phyloP scores from a whole-genome alignment of 306 rosid species.

The Prunus davidiana region DNA sequence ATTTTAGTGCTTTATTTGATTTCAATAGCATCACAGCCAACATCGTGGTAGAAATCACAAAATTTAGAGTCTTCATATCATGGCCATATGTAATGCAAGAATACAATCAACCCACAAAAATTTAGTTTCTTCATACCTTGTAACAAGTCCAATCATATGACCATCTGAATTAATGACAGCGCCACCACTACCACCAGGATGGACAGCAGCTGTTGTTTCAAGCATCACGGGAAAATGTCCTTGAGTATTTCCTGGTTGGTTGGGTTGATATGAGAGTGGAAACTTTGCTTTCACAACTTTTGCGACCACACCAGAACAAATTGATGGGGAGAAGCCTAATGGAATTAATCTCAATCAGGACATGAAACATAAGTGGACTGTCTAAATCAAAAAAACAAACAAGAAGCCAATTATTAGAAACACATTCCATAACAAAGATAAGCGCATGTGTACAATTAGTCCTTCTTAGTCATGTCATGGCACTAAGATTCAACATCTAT shows the following conservation, averaged over 20 bases:
- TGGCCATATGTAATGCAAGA: background rate
- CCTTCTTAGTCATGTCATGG: background rate
- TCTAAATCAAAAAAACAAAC: background rate
- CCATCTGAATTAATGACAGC: constrained; percentile 83
- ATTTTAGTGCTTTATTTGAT: constrained; percentile 7
- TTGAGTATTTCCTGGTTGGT: constrained; percentile 34
- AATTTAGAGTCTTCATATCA: background rate
- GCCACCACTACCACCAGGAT: constrained; percentile 98
- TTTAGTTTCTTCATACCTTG: constrained; percentile 54
- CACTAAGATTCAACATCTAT: background rate
- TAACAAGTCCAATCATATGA: constrained; percentile 89
- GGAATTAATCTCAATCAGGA: constrained; percentile 12
- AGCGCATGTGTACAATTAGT: background rate
- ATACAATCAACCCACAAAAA: background rate
- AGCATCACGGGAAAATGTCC: constrained; percentile 70
- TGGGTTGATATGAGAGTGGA: constrained; percentile 47
- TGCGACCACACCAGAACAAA: constrained; percentile 82
- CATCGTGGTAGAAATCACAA: background rate
- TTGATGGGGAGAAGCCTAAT: constrained; percentile 76
- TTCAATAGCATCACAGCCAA: background rate
- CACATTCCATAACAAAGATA: background rate
- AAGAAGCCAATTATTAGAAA: background rate
- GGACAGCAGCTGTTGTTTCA: constrained; percentile 94
- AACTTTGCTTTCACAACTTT: constrained; percentile 71
- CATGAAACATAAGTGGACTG: constrained; percentile 6